Evolutionary conservation across 805 yeast genomes (phyloP).

Genomic region (Spathaspora arborariae): DNA sequence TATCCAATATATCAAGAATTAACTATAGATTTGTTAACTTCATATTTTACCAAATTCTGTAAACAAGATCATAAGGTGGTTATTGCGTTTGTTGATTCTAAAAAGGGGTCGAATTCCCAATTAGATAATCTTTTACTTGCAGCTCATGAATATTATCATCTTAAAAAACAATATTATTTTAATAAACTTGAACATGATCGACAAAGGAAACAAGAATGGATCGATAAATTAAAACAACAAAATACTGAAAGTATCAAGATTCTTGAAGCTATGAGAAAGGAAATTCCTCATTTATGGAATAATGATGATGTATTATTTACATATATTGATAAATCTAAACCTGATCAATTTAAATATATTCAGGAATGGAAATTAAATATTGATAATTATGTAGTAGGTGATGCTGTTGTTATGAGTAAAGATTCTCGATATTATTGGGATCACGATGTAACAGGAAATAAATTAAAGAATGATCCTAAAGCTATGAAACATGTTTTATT

Average conservation of each 20-base stretch:
- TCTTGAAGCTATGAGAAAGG: slow-evolving; percentile 45
- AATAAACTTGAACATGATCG: slow-evolving; percentile 24
- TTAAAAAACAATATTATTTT: slow-evolving; percentile 39
- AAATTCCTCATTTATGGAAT: slow-evolving; percentile 46
- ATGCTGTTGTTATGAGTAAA: slow-evolving; percentile 49
- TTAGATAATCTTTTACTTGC: slow-evolving; percentile 38
- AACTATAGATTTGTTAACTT: slow-evolving; percentile 31
- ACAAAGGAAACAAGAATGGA: slow-evolving; percentile 39
- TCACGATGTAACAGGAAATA: slow-evolving; percentile 32
- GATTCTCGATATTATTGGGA: slow-evolving; percentile 35
- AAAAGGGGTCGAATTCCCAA: slow-evolving; percentile 27
- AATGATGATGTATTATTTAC: slow-evolving; percentile 41
- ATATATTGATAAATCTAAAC: slow-evolving; percentile 47
- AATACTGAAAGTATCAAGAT: slow-evolving; percentile 42
- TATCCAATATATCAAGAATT: slow-evolving; percentile 54
- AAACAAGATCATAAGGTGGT: slow-evolving; percentile 41
- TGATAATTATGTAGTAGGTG: slow-evolving; percentile 45
- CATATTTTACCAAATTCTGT: slow-evolving; percentile 25
- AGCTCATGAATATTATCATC: slow-evolving; percentile 47
- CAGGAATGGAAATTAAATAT: slow-evolving; percentile 37
- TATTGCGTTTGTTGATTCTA: slow-evolving; percentile 45
- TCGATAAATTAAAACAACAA: slow-evolving; percentile 35
- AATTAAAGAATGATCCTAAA: slow-evolving; percentile 31
- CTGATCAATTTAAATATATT: slow-evolving; percentile 21
- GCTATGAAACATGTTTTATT: slow-evolving; percentile 32